Conservation (phyloP, 495 filamentous ascomycete genomes). For the Lasiosphaeriaceae sp. region DNA sequence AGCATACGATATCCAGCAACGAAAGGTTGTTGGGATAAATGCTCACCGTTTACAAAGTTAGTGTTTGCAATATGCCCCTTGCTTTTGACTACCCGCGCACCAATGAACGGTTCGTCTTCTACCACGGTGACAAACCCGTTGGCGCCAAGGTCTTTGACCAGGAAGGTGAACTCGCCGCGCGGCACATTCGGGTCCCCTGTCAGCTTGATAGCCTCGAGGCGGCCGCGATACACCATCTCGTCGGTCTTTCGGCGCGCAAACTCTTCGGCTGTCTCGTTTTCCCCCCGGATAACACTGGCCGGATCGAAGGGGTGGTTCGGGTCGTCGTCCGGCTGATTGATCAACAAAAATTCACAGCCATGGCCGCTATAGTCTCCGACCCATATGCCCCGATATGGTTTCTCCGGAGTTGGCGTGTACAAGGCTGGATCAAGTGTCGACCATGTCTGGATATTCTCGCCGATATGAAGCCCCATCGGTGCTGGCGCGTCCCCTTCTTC, state of each 20-base stretch:
- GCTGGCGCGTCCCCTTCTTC: neutral
- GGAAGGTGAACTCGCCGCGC: slow-evolving; percentile 76
- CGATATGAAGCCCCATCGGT: slow-evolving; percentile 22
- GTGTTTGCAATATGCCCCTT: slow-evolving; percentile 70
- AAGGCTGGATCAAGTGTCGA: slow-evolving; percentile 65
- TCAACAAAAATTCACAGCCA: slow-evolving; percentile 81
- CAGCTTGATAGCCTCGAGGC: slow-evolving; percentile 78
- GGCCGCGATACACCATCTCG: slow-evolving; percentile 47
- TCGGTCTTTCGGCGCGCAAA: slow-evolving; percentile 24
- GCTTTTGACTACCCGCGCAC: slow-evolving; percentile 71
- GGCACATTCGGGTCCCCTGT: slow-evolving; percentile 90
- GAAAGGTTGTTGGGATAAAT: neutral
- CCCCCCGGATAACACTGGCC: slow-evolving; percentile 20
- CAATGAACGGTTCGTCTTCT: slow-evolving; percentile 63
- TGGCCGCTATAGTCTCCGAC: slow-evolving; percentile 86
- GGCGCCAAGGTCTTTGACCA: slow-evolving; percentile 69
- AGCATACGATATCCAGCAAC: neutral
- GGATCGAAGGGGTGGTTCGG: slow-evolving; percentile 24
- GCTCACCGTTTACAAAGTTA: slow-evolving; percentile 67
- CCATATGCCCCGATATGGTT: slow-evolving; percentile 86
- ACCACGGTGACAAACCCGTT: slow-evolving; percentile 46
- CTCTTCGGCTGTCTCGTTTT: slow-evolving; percentile 36
- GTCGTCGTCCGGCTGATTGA: slow-evolving; percentile 62
- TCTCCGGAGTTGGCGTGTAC: slow-evolving; percentile 74
- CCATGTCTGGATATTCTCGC: slow-evolving; percentile 68